A percentile compares a stretch with the other conserved stretches of the same genome.
These are phyloP conservation scores for Glycine soja DNA, from an alignment of 306 rosid species.

Conservation along the genomic window DNA sequence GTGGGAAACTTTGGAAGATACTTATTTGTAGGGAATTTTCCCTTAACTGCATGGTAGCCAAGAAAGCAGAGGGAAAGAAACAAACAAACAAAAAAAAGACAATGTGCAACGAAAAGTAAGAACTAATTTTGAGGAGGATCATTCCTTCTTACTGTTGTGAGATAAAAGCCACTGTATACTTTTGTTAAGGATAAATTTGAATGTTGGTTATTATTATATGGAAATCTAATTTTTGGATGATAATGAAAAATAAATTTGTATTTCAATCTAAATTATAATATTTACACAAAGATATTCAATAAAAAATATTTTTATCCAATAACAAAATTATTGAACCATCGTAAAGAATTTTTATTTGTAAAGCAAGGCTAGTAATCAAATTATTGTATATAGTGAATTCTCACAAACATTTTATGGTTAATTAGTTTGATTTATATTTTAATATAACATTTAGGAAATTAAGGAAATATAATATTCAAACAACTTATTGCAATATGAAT, in stretches of 20 bases:
- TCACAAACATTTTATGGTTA: too few species aligned
- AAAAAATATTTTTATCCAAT: too few species aligned
- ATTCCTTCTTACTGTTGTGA: not conserved
- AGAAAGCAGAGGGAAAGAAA: not conserved
- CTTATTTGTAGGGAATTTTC: constrained; percentile 43
- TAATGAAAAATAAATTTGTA: not conserved
- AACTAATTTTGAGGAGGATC: constrained; percentile 29
- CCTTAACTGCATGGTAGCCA: constrained; percentile 45
- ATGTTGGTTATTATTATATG: not conserved
- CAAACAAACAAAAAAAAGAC: constrained; percentile 11
- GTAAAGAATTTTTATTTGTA: too few species aligned
- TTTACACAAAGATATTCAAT: not conserved
- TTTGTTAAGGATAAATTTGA: not conserved
- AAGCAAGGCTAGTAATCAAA: too few species aligned
- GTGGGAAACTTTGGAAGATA: constrained; percentile 47
- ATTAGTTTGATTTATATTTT: too few species aligned
- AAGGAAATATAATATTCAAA: too few species aligned
- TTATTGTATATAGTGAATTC: too few species aligned
- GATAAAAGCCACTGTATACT: not conserved
- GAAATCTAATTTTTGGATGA: not conserved
- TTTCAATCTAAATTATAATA: not conserved
- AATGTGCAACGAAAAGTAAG: not conserved
- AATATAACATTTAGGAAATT: too few species aligned
- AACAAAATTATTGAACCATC: too few species aligned
- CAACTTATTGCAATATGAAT: too few species aligned